Conservation (phyloP, 345 rosid genomes). For the Euclidium syriacum region DNA sequence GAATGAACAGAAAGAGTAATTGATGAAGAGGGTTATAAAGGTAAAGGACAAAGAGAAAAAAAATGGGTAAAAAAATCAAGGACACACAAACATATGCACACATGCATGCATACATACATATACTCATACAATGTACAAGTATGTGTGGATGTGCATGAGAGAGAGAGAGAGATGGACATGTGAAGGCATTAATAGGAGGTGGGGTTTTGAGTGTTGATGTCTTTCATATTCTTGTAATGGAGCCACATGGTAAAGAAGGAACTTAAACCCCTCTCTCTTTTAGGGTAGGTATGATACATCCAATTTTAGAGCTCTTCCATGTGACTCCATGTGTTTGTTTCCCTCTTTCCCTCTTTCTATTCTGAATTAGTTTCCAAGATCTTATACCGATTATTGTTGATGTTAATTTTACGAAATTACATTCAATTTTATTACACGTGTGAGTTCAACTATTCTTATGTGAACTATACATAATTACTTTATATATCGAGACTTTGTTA, state of each 20-base stretch:
- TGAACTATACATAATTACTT: too few species aligned
- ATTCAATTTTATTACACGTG: not conserved
- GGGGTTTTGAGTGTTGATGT: constrained; percentile 29
- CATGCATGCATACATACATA: constrained; percentile 14
- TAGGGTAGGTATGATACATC: constrained; percentile 28
- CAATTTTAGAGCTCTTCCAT: constrained; percentile 21
- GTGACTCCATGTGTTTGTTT: constrained; percentile 34
- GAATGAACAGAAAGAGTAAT: not conserved
- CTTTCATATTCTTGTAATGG: constrained; percentile 23
- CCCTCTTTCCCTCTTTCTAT: not conserved
- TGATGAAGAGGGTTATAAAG: not conserved
- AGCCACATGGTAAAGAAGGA: constrained; percentile 27
- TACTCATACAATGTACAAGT: constrained; percentile 1
- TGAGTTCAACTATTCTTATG: too few species aligned
- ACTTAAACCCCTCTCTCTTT: constrained; percentile 21
- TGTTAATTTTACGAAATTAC: not conserved
- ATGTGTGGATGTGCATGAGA: constrained; percentile 3
- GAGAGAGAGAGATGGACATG: constrained; percentile 19
- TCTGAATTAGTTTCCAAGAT: not conserved
- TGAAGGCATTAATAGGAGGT: constrained; percentile 29
- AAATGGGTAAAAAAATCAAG: constrained; percentile 10
- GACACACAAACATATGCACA: constrained; percentile 24
- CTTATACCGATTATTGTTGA: not conserved
- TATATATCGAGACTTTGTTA: not conserved
- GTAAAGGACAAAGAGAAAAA: not conserved